Evolutionary conservation across 176 grass and related monocot species (phyloP), one percentile per base, ranked within the genome.

Genomic region (Bolboschoenus planiculmis): DNA sequence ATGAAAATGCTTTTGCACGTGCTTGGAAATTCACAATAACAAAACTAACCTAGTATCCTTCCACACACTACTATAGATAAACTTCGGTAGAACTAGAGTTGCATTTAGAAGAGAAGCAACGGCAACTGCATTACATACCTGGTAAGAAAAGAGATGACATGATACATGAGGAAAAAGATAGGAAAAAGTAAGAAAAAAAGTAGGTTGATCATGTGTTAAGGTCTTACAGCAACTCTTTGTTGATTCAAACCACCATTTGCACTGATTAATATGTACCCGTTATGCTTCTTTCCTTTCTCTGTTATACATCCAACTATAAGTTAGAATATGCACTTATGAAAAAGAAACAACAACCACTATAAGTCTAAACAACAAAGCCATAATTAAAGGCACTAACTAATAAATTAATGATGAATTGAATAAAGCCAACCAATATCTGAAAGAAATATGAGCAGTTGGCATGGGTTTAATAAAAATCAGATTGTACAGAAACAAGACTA

Each of bases 11-110:
- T 42, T 35, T 67, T 67, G 33, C 33, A 37, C 7, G 5, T 42
- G 35, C 37, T 33, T 90, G 89, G 53, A 93, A 94, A 60, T 93
- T 92, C 84, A 93, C 89, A 72, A 86, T 85, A 48, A 16, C 14
- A 75, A 56, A 87, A 16, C 47, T 35, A 67, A 97, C 95, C 95
- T 98, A 63, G 91, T 85, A 84, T 98, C 95, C 85, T 90, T 90
- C 95, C 95, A 98, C 7, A 98, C 95, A 62, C 71, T 98, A 87
- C 92, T 98, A 83, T 93, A 93, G 48, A 98, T 90, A 51, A 98
- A 98, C 43, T 62, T 70, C 0, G 95, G 95, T 0, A 98, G 78
- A 5, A 91, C 95, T 31, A 98, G 84, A 24, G 88, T 90, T 11
- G 92, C 95, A 83, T 95, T 98, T 1, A 98, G 89, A 59, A 95